Evolutionary conservation across 495 filamentous ascomycete species (phyloP), one percentile per base, ranked within the genome.

Genomic region (Lasiosphaeris hirsuta): DNA sequence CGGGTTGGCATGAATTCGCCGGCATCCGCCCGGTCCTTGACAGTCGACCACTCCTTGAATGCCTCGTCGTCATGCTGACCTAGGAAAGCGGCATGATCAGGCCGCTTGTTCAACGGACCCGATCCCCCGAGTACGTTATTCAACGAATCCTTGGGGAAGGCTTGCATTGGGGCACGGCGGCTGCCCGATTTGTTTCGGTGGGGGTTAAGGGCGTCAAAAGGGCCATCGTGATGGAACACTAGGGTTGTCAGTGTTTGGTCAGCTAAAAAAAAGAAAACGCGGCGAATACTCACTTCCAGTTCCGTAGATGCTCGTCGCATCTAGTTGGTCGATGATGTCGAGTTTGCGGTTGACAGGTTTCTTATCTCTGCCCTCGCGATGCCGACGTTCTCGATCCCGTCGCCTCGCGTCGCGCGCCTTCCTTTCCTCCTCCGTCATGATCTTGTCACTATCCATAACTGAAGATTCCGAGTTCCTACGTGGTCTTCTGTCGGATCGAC

Each of bases 181-280:
- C 86, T 82, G 50, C 88, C 89, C 64, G 89, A 90, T 47, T 90
- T 85, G 69, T 99, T 99, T 57, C 95, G 89, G 70, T 94, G 88
- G 6, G 95, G 93, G 63, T 97, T 97, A 72, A 92, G 94, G 13
- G 95, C 95, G 74, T 99, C 95, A 64, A 96, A 99, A 8, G 95
- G 95, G 19, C 95, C 95, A 68, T 99, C 95, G 68, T 99, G 95
- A 59, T 99, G 95, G 73, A 99, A 96, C 68, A 97, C 93, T 96
- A 57, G 7, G 19, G 0, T 14, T 10, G 51, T 65, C 43, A 68
- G 65, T 14, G 48, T 14, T 52, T 50, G 13, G 10, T 41, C 18
- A 30, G 47, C 5, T 58, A 44, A 49, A 30, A 42, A 1, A 35
- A 44, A 49, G 19, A 42, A 1, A 35, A 23, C 35, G 41, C 14